A percentile compares a stretch with the other conserved stretches of the same genome.
Conservation (phyloP, 768 basidiomycete species). For the Hygrocybe coccinea region DNA sequence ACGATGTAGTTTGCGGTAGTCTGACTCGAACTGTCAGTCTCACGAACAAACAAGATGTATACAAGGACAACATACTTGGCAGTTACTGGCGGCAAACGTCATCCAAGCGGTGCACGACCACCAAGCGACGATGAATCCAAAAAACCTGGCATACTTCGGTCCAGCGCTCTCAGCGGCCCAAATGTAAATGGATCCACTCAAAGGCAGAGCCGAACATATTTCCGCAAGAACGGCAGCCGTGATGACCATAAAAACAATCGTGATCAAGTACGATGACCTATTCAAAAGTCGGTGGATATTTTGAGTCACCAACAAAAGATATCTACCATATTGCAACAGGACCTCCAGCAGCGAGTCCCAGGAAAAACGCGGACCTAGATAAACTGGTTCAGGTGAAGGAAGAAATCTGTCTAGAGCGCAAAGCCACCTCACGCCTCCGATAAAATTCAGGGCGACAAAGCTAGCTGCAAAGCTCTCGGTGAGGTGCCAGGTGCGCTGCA, state of each 20-base stretch:
- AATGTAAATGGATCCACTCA: constrained; percentile 90
- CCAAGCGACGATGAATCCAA: constrained; percentile 89
- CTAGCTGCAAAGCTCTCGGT: constrained; percentile 85
- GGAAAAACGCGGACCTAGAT: constrained; percentile 66
- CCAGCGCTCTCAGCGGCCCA: constrained; percentile 95
- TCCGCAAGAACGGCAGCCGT: constrained; percentile 85
- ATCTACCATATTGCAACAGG: constrained; percentile 78
- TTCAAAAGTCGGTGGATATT: constrained; percentile 10
- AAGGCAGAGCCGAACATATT: constrained; percentile 81
- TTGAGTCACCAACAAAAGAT: not conserved
- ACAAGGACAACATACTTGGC: constrained; percentile 51
- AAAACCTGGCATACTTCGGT: constrained; percentile 77
- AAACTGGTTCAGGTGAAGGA: constrained; percentile 7
- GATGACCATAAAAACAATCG: constrained; percentile 82
- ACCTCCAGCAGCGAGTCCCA: constrained; percentile 80
- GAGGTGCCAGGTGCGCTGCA: constrained; percentile 81
- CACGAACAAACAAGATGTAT: not conserved
- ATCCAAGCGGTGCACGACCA: constrained; percentile 96
- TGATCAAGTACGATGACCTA: constrained; percentile 82
- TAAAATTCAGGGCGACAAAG: constrained; percentile 87
- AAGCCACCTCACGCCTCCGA: constrained; percentile 73
- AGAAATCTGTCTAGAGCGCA: constrained; percentile 4
- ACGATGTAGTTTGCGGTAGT: constrained; percentile 87
- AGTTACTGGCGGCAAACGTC: constrained; percentile 86
- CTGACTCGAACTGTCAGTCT: constrained; percentile 31